Percentiles rank a stretch among this genome's conserved stretches.
Evolutionary conservation across 768 basidiomycete genomes (phyloP).

Genomic region (Trametes cubensis): DNA sequence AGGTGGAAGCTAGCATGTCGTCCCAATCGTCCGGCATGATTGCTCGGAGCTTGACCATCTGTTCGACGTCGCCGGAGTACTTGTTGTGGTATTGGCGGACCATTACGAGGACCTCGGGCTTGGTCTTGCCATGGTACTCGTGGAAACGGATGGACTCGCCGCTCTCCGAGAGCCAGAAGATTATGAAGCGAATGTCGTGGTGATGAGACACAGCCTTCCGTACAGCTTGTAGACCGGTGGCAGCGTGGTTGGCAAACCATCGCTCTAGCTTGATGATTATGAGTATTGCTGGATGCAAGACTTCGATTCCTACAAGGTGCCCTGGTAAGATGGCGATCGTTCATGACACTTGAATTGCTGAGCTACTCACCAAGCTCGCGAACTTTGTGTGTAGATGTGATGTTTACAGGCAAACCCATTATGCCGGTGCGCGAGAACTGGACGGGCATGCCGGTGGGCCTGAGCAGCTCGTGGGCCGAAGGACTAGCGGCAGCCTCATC

Average conservation of each 20-base stretch:
- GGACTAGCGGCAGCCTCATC: not conserved
- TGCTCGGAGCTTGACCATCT: slow-evolving; percentile 7
- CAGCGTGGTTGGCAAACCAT: slow-evolving; percentile 12
- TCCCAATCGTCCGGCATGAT: slow-evolving; percentile 19
- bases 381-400: not conserved
- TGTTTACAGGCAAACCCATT: slow-evolving; percentile 6
- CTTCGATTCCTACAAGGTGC: not conserved
- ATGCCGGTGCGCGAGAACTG: slow-evolving; percentile 6
- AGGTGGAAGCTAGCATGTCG: slow-evolving; percentile 12
- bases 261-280: slow-evolving; percentile 21
- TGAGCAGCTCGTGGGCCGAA: not conserved
- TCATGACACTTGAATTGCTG: not conserved
- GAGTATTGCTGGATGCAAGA: slow-evolving; percentile 20
- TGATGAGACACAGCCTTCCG: slow-evolving; percentile 9
- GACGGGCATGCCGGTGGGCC: slow-evolving; percentile 11
- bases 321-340: not conserved
- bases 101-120: slow-evolving; percentile 17
- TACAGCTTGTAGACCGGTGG: slow-evolving; percentile 14
- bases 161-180: slow-evolving; percentile 9
- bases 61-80: slow-evolving; percentile 9
- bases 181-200: slow-evolving; percentile 12
- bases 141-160: not conserved
- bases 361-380: not conserved
- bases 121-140: slow-evolving; percentile 16
- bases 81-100: slow-evolving; percentile 15